A percentile compares a stretch with the other conserved stretches of the same genome.
These are phyloP conservation scores for Elaphomyces granulatus DNA, from an alignment of 495 filamentous ascomycete genomes.

Conservation along the genomic window DNA sequence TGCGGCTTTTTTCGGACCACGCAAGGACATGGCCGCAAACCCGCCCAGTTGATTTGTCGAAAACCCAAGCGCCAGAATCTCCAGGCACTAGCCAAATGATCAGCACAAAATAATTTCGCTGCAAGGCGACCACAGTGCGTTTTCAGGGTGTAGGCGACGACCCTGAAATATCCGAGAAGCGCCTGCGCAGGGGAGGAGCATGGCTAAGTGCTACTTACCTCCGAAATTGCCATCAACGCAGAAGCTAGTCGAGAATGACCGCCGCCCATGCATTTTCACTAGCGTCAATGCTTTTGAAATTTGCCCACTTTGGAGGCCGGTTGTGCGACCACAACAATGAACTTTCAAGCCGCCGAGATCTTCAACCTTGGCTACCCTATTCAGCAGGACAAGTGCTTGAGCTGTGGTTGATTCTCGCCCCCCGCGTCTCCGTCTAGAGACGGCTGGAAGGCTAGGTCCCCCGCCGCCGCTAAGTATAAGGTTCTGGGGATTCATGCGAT, in stretches of 20 bases:
- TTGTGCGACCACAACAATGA: slow-evolving; percentile 85
- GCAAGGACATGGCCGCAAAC: slow-evolving; percentile 86
- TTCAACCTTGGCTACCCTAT: slow-evolving; percentile 30
- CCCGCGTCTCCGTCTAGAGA: slow-evolving; percentile 6
- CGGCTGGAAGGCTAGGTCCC: slow-evolving; percentile 12
- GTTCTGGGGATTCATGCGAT: slow-evolving; percentile 58
- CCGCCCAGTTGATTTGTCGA: slow-evolving; percentile 63
- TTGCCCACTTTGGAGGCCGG: slow-evolving; percentile 61
- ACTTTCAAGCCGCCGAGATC: slow-evolving; percentile 58
- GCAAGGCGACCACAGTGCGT: too few species aligned
- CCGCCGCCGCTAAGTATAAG: slow-evolving; percentile 37
- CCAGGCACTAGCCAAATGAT: slow-evolving; percentile 45
- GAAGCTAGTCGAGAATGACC: slow-evolving; percentile 69
- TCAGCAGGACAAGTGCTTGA: slow-evolving; percentile 25
- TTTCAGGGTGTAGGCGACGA: too few species aligned
- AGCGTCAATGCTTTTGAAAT: slow-evolving; percentile 62
- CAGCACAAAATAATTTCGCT: slow-evolving; percentile 4
- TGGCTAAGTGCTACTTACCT: slow-evolving; percentile 32
- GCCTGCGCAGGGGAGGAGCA: too few species aligned
- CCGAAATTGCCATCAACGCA: slow-evolving; percentile 60
- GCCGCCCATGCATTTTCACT: slow-evolving; percentile 68
- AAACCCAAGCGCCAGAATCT: slow-evolving; percentile 87
- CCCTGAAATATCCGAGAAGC: too few species aligned
- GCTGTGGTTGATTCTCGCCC: slow-evolving; percentile 6
- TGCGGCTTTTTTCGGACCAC: slow-evolving; percentile 58